Conservation (phyloP, 257 asterid genomes). For the Datura wrightii region DNA sequence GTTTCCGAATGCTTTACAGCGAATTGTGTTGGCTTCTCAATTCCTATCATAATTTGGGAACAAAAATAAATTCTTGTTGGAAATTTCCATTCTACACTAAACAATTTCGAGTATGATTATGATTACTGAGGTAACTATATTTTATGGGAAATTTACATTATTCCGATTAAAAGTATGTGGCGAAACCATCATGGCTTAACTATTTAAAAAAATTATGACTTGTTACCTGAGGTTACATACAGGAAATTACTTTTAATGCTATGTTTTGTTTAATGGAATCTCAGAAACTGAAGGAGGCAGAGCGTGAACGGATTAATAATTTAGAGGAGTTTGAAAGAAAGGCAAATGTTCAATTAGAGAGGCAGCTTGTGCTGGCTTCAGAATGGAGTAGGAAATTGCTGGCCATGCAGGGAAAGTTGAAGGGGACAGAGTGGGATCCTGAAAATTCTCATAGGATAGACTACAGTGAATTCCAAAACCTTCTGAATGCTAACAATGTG, state of each 20-base stretch:
- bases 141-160: neutral
- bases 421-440: conserved; percentile 97
- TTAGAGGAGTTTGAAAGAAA: conserved; percentile 87
- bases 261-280: conserved; percentile 49
- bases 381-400: conserved; percentile 95
- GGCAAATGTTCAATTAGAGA: conserved; percentile 92
- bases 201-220: neutral
- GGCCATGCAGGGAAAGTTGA: conserved; percentile 80
- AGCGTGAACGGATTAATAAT: conserved; percentile 68
- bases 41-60: neutral
- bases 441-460: conserved; percentile 73
- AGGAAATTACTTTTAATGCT: conserved; percentile 35
- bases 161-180: neutral
- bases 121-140: neutral
- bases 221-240: neutral
- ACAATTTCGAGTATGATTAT: neutral
- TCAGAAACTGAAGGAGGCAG: conserved; percentile 90
- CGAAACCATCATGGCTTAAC: neutral
- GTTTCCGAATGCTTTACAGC: neutral
- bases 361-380: conserved; percentile 95
- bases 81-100: neutral
- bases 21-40: neutral
- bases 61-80: neutral
- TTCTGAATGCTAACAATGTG: conserved; percentile 83
- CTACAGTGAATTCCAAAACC: conserved; percentile 86